A percentile compares a stretch with the other conserved stretches of the same genome.
phyloP scores from a whole-genome alignment of 495 filamentous ascomycete genomes.

The Thozetella sp. region DNA sequence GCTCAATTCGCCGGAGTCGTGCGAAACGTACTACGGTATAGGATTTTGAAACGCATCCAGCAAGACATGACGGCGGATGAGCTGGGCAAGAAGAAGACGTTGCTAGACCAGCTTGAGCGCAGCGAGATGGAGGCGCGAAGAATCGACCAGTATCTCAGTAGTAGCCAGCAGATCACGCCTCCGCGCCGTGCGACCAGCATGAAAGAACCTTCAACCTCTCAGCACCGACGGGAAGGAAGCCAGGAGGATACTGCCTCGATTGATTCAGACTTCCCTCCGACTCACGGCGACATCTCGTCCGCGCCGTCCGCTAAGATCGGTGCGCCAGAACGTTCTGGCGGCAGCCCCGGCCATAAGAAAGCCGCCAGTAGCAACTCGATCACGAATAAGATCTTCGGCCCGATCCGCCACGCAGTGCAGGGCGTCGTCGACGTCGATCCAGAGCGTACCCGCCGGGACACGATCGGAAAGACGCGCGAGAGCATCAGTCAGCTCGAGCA shows the following conservation, averaged over 20 bases:
- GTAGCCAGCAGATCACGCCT: constrained; percentile 59
- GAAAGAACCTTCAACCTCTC: constrained; percentile 47
- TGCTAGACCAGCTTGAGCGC: constrained; percentile 81
- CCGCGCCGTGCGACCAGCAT: constrained; percentile 67
- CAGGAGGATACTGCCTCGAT: constrained; percentile 77
- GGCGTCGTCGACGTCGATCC: constrained; percentile 96
- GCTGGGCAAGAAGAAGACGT: constrained; percentile 74
- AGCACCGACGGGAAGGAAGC: constrained; percentile 43
- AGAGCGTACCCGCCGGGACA: constrained; percentile 86
- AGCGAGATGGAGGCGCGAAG: constrained; percentile 90
- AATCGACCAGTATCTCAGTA: constrained; percentile 86
- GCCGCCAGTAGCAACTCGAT: constrained; percentile 78
- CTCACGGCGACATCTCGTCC: constrained; percentile 68
- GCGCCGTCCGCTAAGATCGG: constrained; percentile 65
- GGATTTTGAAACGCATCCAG: constrained; percentile 90
- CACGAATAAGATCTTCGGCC: constrained; percentile 91
- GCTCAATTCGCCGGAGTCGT: constrained; percentile 97
- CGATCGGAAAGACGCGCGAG: constrained; percentile 93
- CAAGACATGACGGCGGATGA: constrained; percentile 97
- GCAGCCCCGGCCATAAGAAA: constrained; percentile 64
- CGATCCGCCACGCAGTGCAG: constrained; percentile 91
- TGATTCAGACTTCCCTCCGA: constrained; percentile 93
- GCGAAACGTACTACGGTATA: constrained; percentile 80
- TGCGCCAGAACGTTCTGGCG: constrained; percentile 41
- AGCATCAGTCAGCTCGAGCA: constrained; percentile 75